phyloP scores from a whole-genome alignment of 2,329 filamentous ascomycete species.

The Colletotrichum incanum region DNA sequence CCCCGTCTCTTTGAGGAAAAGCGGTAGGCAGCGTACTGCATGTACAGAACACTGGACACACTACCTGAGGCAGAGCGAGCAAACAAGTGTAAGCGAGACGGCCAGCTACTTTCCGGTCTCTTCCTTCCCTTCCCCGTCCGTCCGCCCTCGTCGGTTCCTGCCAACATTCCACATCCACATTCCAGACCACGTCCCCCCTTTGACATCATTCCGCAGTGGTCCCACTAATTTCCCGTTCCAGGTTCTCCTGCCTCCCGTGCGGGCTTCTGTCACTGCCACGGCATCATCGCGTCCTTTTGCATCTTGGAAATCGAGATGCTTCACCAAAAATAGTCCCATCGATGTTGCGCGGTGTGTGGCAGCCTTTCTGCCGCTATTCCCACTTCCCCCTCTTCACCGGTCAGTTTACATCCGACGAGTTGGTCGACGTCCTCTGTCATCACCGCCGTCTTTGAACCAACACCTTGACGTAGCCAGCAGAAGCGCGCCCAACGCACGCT shows the following conservation, averaged over 20 bases:
- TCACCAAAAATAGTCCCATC: slow-evolving; percentile 19
- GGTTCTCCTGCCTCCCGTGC: neutral
- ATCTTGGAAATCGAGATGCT: slow-evolving; percentile 30
- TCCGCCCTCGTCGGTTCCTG: slow-evolving; percentile 15
- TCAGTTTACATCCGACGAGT: neutral
- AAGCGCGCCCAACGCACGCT: slow-evolving; percentile 6
- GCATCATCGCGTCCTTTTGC: slow-evolving; percentile 16
- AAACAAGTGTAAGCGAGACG: too few species aligned
- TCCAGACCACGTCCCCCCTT: slow-evolving; percentile 15
- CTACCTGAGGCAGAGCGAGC: too few species aligned
- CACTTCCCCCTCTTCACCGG: neutral
- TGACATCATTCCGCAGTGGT: slow-evolving; percentile 30
- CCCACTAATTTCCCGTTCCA: slow-evolving; percentile 40
- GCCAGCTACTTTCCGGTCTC: neutral
- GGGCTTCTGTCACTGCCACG: slow-evolving; percentile 18
- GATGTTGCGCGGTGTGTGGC: slow-evolving; percentile 4
- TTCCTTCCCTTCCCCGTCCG: slow-evolving; percentile 1
- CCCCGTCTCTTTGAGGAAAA: neutral
- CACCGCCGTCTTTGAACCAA: slow-evolving; percentile 1
- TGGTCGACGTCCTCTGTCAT: neutral
- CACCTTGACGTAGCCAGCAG: slow-evolving; percentile 24
- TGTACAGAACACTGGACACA: too few species aligned
- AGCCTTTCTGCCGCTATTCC: neutral
- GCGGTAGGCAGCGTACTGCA: too few species aligned
- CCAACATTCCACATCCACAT: too few species aligned